phyloP scores from a whole-genome alignment of 2,329 filamentous ascomycete species.

The Penicillium occitanis region DNA sequence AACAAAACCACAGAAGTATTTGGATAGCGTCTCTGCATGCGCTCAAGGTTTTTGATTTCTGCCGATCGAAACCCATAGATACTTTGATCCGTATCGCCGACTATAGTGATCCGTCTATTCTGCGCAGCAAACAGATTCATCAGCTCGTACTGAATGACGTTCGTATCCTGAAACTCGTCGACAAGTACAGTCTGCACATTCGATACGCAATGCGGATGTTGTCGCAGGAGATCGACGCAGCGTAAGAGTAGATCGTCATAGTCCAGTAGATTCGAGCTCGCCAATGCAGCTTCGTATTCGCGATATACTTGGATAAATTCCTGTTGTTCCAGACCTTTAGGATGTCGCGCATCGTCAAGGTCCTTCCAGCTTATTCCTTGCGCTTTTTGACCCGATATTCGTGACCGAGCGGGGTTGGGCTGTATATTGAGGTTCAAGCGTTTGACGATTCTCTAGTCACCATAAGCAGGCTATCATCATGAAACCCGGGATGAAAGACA shows the following conservation, averaged over 20 bases:
- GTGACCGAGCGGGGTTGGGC: slow-evolving; percentile 65
- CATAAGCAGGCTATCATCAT: neutral
- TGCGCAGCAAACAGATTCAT: slow-evolving; percentile 82
- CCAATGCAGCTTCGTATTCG: slow-evolving; percentile 75
- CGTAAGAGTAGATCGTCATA: slow-evolving; percentile 89
- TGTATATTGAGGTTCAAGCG: slow-evolving; percentile 68
- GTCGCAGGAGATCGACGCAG: slow-evolving; percentile 74
- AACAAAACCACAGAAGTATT: slow-evolving; percentile 79
- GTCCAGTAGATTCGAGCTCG: slow-evolving; percentile 78
- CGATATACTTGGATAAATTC: slow-evolving; percentile 68
- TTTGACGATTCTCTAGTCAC: slow-evolving; percentile 68
- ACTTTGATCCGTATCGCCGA: slow-evolving; percentile 95
- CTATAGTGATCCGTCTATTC: slow-evolving; percentile 78
- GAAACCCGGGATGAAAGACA: neutral
- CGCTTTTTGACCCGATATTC: slow-evolving; percentile 68
- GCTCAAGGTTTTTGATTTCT: slow-evolving; percentile 81
- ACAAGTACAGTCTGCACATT: slow-evolving; percentile 91
- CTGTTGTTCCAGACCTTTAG: slow-evolving; percentile 51
- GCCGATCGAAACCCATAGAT: slow-evolving; percentile 96
- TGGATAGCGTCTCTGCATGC: slow-evolving; percentile 73
- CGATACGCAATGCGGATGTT: slow-evolving; percentile 74
- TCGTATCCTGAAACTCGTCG: slow-evolving; percentile 97
- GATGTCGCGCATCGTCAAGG: slow-evolving; percentile 40
- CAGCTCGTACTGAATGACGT: slow-evolving; percentile 88
- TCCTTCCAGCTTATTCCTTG: slow-evolving; percentile 52